These are phyloP conservation scores for Quercus berberidifolia DNA, from an alignment of 306 rosid species.

Conservation along the genomic window DNA sequence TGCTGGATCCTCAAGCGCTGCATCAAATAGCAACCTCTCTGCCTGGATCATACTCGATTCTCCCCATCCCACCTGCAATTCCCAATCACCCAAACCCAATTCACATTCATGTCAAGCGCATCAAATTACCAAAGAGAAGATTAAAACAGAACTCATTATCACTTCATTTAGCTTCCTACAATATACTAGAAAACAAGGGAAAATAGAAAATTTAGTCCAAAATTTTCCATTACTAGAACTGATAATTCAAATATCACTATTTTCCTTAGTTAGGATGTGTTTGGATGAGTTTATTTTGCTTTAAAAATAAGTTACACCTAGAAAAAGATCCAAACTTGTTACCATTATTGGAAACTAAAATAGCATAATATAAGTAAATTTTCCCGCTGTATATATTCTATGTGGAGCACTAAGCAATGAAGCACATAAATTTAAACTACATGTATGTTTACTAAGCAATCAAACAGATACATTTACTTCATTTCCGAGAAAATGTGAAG, in stretches of 20 bases:
- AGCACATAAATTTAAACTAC: too few species aligned
- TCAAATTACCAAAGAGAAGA: neutral
- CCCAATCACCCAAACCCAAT: neutral
- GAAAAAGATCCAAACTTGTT: neutral
- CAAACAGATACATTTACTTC: neutral
- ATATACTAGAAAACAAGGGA: neutral
- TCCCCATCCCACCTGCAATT: conserved; percentile 53
- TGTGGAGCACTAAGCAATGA: too few species aligned
- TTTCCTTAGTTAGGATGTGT: neutral
- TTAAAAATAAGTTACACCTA: too few species aligned
- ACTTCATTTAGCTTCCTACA: neutral
- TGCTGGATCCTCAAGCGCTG: conserved; percentile 83
- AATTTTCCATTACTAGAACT: neutral
- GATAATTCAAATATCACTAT: neutral
- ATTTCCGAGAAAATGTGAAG: too few species aligned
- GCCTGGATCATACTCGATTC: conserved; percentile 60
- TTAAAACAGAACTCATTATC: neutral
- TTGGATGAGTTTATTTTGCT: too few species aligned
- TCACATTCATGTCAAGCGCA: conserved; percentile 4
- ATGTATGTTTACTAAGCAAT: neutral
- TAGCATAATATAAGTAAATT: neutral
- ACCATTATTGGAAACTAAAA: neutral
- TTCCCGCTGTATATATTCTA: neutral
- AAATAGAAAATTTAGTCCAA: neutral
- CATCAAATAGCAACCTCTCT: conserved; percentile 41